Conservation (phyloP, 306 rosid species). For the Rubus idaeus region DNA sequence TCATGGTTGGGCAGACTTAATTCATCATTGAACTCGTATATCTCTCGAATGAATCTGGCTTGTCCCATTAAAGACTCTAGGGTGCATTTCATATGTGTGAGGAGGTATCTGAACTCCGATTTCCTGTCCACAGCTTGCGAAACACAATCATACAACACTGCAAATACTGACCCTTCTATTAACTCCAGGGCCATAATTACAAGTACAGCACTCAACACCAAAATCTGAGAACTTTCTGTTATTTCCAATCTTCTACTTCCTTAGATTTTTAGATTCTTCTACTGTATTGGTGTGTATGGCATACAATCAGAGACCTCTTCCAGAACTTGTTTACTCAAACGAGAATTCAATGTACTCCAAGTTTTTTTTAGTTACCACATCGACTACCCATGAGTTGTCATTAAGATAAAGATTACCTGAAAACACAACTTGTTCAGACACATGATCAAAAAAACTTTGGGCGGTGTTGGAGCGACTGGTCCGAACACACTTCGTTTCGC, state of each 20-base stretch:
- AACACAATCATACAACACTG: background rate
- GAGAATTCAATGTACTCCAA: too few relatives aligned
- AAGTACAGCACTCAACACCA: background rate
- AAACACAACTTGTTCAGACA: too few relatives aligned
- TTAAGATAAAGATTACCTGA: too few relatives aligned
- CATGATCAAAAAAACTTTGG: too few relatives aligned
- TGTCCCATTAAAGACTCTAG: background rate
- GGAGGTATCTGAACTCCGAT: background rate
- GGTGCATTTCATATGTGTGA: background rate
- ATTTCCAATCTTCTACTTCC: background rate
- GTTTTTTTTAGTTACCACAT: too few relatives aligned
- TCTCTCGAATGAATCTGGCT: background rate
- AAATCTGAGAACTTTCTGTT: too few relatives aligned
- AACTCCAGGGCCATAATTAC: background rate
- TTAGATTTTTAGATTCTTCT: background rate
- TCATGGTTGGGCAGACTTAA: background rate
- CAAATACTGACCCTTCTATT: background rate
- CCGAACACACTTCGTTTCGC: too few relatives aligned
- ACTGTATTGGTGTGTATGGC: background rate
- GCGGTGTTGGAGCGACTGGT: too few relatives aligned
- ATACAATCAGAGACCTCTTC: too few relatives aligned
- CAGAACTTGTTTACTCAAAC: too few relatives aligned
- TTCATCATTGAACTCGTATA: background rate
- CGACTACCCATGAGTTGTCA: too few relatives aligned
- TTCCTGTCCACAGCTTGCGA: background rate